Evolutionary conservation across 2,329 filamentous ascomycete genomes (phyloP).

Genomic region (Drechslera avenae): DNA sequence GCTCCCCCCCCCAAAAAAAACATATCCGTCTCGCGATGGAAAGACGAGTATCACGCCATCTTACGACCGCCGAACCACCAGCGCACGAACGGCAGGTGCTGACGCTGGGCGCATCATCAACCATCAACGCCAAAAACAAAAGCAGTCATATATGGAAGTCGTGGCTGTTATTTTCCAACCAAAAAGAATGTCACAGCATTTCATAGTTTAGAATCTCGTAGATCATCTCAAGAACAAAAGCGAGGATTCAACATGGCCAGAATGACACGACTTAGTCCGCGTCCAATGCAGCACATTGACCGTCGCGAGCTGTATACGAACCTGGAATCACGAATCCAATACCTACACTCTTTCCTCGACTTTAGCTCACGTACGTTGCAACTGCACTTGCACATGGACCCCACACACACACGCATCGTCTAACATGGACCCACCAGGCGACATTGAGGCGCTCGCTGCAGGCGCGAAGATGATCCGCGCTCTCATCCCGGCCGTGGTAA

Average conservation of each 20-base stretch:
- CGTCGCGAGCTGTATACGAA: slow-evolving; percentile 73
- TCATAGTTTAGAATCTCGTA: too few relatives aligned
- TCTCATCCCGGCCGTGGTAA: slow-evolving; percentile 82
- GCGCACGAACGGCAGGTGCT: slow-evolving; percentile 1
- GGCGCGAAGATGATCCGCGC: slow-evolving; percentile 79
- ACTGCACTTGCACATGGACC: too few relatives aligned
- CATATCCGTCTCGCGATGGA: not conserved
- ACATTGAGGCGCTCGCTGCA: slow-evolving; percentile 71
- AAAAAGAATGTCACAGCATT: too few relatives aligned
- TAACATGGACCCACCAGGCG: slow-evolving; percentile 50
- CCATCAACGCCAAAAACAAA: not conserved
- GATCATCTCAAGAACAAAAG: too few relatives aligned
- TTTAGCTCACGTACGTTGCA: slow-evolving; percentile 67
- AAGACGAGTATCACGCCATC: slow-evolving; percentile 29
- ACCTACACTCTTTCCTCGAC: slow-evolving; percentile 76
- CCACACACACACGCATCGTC: not conserved
- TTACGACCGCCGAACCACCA: slow-evolving; percentile 22
- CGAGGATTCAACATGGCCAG: not conserved
- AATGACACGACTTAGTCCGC: slow-evolving; percentile 35
- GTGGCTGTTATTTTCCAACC: too few relatives aligned
- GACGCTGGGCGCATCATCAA: not conserved
- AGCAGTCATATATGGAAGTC: not conserved
- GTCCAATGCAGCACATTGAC: slow-evolving; percentile 65
- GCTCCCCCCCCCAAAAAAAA: too few relatives aligned
- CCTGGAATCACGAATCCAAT: slow-evolving; percentile 71